These are phyloP conservation scores for Pezicula rhizophila DNA, from an alignment of 2,329 filamentous ascomycete species.

Conservation along the genomic window DNA sequence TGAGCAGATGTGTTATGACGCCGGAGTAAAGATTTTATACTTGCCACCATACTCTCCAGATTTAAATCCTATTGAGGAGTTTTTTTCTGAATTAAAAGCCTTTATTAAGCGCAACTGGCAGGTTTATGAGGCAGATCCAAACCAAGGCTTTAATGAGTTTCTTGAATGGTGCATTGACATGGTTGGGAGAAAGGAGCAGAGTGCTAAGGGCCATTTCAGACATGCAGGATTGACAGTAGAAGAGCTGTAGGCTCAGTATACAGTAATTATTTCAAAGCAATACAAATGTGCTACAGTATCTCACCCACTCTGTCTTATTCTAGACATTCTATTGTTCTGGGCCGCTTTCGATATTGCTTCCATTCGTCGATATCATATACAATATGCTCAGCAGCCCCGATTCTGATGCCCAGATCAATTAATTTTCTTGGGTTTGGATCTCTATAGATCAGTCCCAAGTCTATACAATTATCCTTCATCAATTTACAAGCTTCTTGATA, in stretches of 20 bases:
- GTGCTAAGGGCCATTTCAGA: constrained; percentile 11
- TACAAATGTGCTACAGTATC: no score
- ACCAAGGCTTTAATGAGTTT: constrained; percentile 7
- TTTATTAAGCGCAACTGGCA: constrained; percentile 13
- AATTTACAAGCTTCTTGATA: constrained; percentile 9
- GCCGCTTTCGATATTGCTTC: neutral
- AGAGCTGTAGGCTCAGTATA: neutral
- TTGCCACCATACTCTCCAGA: constrained; percentile 12
- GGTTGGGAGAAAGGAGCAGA: constrained; percentile 6
- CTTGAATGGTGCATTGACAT: constrained; percentile 9
- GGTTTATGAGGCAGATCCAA: constrained; percentile 1
- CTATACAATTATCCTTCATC: constrained; percentile 8
- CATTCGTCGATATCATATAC: neutral
- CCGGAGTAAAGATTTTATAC: constrained; percentile 11
- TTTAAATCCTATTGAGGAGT: constrained; percentile 16
- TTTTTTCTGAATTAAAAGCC: constrained; percentile 15
- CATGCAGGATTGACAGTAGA: neutral
- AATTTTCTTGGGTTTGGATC: neutral
- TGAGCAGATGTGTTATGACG: constrained; percentile 18
- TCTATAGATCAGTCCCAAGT: constrained; percentile 2
- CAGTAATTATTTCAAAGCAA: no score
- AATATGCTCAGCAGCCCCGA: neutral
- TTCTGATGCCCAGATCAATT: neutral
- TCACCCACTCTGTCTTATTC: no score
- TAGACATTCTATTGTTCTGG: no score